A percentile compares a stretch with the other conserved stretches of the same genome.
Conservation (phyloP, 176 grass and related monocot species). For the Aegilops speltoides region DNA sequence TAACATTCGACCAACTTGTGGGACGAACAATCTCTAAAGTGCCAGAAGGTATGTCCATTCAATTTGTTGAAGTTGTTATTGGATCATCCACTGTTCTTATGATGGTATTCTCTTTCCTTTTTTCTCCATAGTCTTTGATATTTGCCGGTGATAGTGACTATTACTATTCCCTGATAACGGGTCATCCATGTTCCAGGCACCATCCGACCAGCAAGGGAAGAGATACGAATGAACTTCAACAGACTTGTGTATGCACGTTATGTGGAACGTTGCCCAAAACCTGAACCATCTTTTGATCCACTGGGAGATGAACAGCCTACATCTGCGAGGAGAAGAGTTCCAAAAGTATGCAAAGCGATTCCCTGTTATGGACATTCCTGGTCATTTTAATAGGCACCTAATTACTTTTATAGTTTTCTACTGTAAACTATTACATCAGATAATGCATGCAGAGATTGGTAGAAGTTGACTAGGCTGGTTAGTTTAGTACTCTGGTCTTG, state of each 20-base stretch:
- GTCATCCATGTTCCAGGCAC: conserved; percentile 32
- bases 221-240: conserved; percentile 59
- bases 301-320: conserved; percentile 47
- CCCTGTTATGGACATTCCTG: conserved; percentile 5
- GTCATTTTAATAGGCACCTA: neutral
- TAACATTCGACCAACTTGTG: conserved; percentile 87
- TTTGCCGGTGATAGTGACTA: neutral
- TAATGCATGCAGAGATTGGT: neutral
- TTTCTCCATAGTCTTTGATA: neutral
- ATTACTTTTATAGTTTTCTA: conserved; percentile 5
- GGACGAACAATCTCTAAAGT: conserved; percentile 47
- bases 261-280: conserved; percentile 77
- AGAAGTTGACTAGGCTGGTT: conserved; percentile 7
- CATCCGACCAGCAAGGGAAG: conserved; percentile 33
- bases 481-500: neutral
- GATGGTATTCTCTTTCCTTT: neutral
- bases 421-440: neutral
- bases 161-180: conserved; percentile 9
- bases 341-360: conserved; percentile 55
- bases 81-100: conserved; percentile 5
- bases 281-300: conserved; percentile 72
- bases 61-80: conserved; percentile 18
- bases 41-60: conserved; percentile 24
- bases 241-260: conserved; percentile 64
- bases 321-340: conserved; percentile 54